These are phyloP conservation scores for Melastoma candidum DNA, from an alignment of 441 rosid genomes.

Conservation along the genomic window DNA sequence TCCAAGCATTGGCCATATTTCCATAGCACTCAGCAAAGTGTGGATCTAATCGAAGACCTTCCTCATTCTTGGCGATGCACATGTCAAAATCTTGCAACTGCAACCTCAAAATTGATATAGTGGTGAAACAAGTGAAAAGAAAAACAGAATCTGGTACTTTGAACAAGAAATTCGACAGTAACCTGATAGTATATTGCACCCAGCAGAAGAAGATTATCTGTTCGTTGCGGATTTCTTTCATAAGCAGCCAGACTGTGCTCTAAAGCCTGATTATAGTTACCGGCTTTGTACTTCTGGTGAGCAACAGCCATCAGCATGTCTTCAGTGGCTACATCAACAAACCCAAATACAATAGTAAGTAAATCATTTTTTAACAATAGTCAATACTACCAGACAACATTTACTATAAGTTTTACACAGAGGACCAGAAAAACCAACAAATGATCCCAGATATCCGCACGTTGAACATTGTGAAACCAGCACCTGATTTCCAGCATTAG, in stretches of 20 bases:
- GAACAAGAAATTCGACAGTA: not conserved
- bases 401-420: too few relatives aligned
- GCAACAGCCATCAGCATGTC: conserved; percentile 64
- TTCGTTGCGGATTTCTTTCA: conserved; percentile 63
- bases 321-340: conserved; percentile 56
- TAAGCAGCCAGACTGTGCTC: conserved; percentile 81
- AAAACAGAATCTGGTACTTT: not conserved
- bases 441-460: too few relatives aligned
- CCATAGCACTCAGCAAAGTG: conserved; percentile 99
- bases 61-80: conserved; percentile 93
- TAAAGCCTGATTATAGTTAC: conserved; percentile 71
- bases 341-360: too few relatives aligned
- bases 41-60: conserved; percentile 88
- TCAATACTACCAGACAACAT: too few relatives aligned
- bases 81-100: conserved; percentile 95
- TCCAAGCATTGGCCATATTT: conserved; percentile 99
- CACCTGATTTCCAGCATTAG: too few relatives aligned
- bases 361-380: too few relatives aligned
- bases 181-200: conserved; percentile 99
- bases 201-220: conserved; percentile 92
- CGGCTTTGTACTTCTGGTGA: conserved; percentile 80
- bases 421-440: too few relatives aligned
- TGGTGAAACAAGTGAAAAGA: not conserved
- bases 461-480: too few relatives aligned
- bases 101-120: not conserved